phyloP scores from a whole-genome alignment of 2,329 filamentous ascomycete species.

The Aureobasidium pullulans region DNA sequence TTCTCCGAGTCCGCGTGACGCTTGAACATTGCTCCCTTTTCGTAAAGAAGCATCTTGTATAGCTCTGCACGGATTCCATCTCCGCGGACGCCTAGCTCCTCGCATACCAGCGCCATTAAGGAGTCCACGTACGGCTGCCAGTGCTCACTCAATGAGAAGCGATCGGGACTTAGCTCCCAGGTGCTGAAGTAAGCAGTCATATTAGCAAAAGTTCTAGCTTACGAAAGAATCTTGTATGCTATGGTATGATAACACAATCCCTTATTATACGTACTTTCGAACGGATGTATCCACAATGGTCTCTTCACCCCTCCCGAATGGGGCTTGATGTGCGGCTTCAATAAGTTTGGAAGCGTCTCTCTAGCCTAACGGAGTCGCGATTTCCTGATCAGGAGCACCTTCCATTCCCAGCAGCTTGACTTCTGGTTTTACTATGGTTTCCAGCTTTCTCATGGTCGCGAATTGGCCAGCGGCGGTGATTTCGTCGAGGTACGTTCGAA shows the following conservation, averaged over 20 bases:
- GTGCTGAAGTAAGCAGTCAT: constrained; percentile 14
- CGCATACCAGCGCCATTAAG: constrained; percentile 15
- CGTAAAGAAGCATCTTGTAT: constrained; percentile 21
- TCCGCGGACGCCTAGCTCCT: constrained; percentile 14
- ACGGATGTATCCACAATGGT: constrained; percentile 26
- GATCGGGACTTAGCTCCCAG: constrained; percentile 24
- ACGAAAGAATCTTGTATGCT: no score
- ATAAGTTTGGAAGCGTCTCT: constrained; percentile 17
- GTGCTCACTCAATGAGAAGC: constrained; percentile 16
- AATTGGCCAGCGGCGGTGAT: background rate
- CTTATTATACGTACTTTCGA: constrained; percentile 15
- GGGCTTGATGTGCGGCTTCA: constrained; percentile 20
- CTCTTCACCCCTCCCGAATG: constrained; percentile 26
- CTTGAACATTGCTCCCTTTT: constrained; percentile 21
- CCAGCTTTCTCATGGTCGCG: constrained; percentile 1
- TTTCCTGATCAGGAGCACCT: background rate
- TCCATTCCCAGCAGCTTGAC: background rate
- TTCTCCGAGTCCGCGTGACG: constrained; percentile 18
- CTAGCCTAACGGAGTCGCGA: constrained; percentile 11
- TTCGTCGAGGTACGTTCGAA: background rate
- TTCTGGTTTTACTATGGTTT: background rate
- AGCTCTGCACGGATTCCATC: constrained; percentile 16
- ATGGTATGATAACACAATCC: no score
- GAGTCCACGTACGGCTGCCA: constrained; percentile 21
- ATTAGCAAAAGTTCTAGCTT: background rate